These are phyloP conservation scores for Bathelium albidoporum DNA, from an alignment of 495 filamentous ascomycete genomes.

Conservation along the genomic window DNA sequence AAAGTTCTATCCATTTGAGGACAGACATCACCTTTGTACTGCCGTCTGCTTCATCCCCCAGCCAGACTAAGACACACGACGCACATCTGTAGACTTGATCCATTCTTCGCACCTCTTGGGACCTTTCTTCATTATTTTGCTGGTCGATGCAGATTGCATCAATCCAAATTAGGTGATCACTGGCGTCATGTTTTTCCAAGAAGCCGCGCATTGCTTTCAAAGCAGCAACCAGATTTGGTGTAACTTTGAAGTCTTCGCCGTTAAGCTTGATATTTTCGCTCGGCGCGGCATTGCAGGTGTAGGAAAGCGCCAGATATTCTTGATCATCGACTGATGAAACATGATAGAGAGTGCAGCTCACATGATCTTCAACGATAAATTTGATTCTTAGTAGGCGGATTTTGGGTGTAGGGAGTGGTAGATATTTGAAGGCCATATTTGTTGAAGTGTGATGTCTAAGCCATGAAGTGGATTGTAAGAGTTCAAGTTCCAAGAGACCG, in stretches of 20 bases:
- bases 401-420: background rate
- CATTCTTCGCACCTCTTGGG: background rate
- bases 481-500: no score
- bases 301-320: background rate
- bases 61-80: background rate
- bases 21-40: background rate
- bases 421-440: background rate
- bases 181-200: background rate
- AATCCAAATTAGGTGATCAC: background rate
- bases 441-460: no score
- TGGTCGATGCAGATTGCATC: background rate
- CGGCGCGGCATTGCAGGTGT: background rate
- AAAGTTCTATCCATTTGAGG: background rate
- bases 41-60: background rate
- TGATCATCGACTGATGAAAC: background rate
- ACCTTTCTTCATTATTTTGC: background rate
- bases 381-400: background rate
- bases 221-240: background rate
- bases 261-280: background rate
- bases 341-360: background rate
- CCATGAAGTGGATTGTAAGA: no score
- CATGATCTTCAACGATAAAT: background rate
- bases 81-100: background rate
- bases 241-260: background rate
- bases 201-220: background rate